Percentiles rank a stretch among this genome's conserved stretches.
phyloP scores from a whole-genome alignment of 441 rosid species.

The Heliophila coronopifolia region DNA sequence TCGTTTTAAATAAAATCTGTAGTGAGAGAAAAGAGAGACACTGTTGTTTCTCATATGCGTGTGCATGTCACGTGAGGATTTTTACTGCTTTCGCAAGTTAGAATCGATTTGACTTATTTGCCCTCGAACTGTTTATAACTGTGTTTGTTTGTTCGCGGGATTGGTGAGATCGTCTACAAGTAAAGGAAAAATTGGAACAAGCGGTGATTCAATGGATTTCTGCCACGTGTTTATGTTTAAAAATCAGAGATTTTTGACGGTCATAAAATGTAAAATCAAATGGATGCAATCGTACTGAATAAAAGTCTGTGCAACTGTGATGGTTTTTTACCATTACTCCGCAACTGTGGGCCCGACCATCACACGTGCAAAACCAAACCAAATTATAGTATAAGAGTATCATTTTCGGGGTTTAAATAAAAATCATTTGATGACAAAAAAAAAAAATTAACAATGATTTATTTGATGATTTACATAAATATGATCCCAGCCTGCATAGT shows the following conservation, averaged over 20 bases:
- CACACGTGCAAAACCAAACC: too few species aligned
- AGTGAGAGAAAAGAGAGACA: not conserved
- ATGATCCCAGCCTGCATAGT: too few species aligned
- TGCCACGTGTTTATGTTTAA: not conserved
- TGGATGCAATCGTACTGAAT: not conserved
- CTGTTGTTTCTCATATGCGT: not conserved
- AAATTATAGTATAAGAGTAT: too few species aligned
- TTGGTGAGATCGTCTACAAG: not conserved
- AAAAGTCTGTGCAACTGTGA: too few species aligned
- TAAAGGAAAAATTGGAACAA: not conserved
- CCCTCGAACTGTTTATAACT: constrained; percentile 20
- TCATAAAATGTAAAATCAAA: not conserved
- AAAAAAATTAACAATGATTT: too few species aligned
- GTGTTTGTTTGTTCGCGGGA: not conserved
- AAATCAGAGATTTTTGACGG: not conserved
- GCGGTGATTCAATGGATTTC: not conserved
- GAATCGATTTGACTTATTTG: not conserved
- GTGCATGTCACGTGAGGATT: constrained; percentile 23
- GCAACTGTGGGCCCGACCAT: too few species aligned
- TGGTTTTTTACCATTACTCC: too few species aligned
- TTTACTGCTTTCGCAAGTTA: constrained; percentile 21
- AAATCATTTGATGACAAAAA: too few species aligned
- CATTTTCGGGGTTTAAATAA: too few species aligned
- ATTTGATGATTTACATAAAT: too few species aligned
- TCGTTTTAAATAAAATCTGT: not conserved